Evolutionary conservation across 164 flowering plant genomes (phyloP), one percentile per base, ranked within the genome.

Genomic region (Vitis amurensis): DNA sequence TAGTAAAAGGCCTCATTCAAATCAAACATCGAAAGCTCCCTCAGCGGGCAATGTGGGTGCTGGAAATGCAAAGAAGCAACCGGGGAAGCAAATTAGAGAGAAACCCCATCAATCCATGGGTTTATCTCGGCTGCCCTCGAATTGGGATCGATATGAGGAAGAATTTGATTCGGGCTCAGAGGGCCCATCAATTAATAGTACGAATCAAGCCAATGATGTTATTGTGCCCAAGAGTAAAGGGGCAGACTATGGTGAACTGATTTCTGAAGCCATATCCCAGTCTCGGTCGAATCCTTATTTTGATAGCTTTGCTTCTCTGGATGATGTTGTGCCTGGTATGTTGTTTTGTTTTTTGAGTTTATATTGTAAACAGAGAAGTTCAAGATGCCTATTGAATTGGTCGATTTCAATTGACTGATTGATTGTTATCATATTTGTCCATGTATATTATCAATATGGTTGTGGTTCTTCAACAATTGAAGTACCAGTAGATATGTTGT

Each of bases 81-180:
- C 74, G 6, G 78, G 63, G 3, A 77, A 75, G 70, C 80, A 77
- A 73, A 55, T 55, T 55, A 70, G 61, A 47, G 83, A 69, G 51
- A 81, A 76, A 56, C 17, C 76, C 12, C 71, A 14, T 17, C 79
- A 49, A 59, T 51, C 67, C 50, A 80, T 19, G 8, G 79, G 70
- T 15, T 50, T 74, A 11, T 56, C 80, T 59, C 56, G 66, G 16
- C 86, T 88, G 8, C 91, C 92, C 9, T 81, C 91, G 1, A 92
- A 92, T 76, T 86, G 90, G 92, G 93, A 91, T 77, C 91, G 98
- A 1, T 90, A 89, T 60, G 88, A 72, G n/a, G 88, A 83, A 3
- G 88, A 84, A 51, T 17, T 49, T 15, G 87, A 80, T 61, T 61
- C 67, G 4, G 79, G 16, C 47, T 55, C 73, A 2, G 84, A 72